A percentile compares a stretch with the other conserved stretches of the same genome.
Evolutionary conservation across 2,329 filamentous ascomycete species (phyloP).

Genomic region (Sporothrix schenckii): DNA sequence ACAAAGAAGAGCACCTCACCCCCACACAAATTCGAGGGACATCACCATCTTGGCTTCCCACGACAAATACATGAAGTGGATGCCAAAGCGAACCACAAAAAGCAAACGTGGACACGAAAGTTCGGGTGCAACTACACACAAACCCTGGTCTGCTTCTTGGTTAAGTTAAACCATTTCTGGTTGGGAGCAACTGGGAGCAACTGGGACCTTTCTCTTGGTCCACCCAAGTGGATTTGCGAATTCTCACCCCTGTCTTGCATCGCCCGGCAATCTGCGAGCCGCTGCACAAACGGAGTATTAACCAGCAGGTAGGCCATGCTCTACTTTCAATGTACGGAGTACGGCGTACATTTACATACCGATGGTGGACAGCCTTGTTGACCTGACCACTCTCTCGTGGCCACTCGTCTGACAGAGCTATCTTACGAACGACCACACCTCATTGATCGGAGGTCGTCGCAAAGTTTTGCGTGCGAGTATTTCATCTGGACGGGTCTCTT

Average conservation of each 20-base stretch:
- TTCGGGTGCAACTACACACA: neutral
- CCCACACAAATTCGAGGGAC: neutral
- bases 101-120: neutral
- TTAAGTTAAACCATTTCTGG: neutral
- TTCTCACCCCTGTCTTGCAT: conserved; percentile 14
- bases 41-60: neutral
- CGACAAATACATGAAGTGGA: neutral
- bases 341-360: neutral
- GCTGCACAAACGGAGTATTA: neutral
- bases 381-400: neutral
- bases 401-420: neutral
- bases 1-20: neutral
- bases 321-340: neutral
- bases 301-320: neutral
- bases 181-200: neutral
- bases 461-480: conserved; percentile 9
- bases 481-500: neutral
- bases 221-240: conserved; percentile 14
- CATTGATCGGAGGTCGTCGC: neutral
- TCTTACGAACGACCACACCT: neutral
- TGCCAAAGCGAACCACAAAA: neutral
- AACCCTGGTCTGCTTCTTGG: conserved; percentile 2
- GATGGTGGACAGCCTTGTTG: conserved; percentile 14
- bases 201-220: neutral
- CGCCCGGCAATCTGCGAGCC: conserved; percentile 21